Evolutionary conservation across 257 asterid species (phyloP).

Genomic region (Solanum etuberosum): DNA sequence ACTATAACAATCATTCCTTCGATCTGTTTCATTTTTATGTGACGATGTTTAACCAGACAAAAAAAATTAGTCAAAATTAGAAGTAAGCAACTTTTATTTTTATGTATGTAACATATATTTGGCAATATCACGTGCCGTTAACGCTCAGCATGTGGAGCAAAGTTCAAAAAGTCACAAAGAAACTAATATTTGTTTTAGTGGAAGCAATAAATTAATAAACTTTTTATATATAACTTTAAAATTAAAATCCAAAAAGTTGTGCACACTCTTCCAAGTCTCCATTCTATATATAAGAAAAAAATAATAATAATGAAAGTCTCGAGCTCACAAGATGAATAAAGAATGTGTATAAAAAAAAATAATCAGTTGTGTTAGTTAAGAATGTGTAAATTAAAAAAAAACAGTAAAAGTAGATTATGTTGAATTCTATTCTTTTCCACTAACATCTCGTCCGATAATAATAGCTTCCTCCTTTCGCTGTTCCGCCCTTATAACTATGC

Average conservation of each 20-base stretch:
- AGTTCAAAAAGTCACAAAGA: not conserved
- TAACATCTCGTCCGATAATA: too few relatives aligned
- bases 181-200: not conserved
- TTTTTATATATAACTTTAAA: not conserved
- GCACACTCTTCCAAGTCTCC: not conserved
- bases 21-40: not conserved
- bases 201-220: not conserved
- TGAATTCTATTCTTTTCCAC: too few relatives aligned
- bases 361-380: not conserved
- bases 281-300: not conserved
- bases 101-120: not conserved
- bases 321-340: not conserved
- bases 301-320: not conserved
- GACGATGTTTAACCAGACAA: not conserved
- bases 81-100: not conserved
- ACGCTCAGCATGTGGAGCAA: conserved; percentile 6
- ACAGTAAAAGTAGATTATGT: too few relatives aligned
- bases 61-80: not conserved
- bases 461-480: not conserved
- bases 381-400: too few relatives aligned
- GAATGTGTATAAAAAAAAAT: not conserved
- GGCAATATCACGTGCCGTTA: conserved; percentile 12
- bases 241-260: not conserved
- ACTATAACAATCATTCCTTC: not conserved
- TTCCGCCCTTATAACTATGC: too few relatives aligned